Evolutionary conservation across 176 grass and related monocot genomes (phyloP), one percentile per base, ranked within the genome.

Genomic region (Aechmea fasciata): DNA sequence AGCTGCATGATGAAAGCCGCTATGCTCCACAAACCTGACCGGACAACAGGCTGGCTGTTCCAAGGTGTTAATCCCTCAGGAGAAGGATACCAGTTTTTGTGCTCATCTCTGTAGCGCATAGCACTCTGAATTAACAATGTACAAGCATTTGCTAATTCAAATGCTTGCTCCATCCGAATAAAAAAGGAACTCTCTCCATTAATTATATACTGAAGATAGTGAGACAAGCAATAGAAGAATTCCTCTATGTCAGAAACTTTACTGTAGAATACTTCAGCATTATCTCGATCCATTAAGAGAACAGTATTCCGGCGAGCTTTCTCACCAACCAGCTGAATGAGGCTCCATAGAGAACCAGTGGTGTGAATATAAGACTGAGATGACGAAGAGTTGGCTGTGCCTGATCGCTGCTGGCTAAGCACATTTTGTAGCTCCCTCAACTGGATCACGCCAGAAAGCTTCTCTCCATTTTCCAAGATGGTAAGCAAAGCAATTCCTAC

Each of bases 391-490:
- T 57, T 50, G 52, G 20, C 49, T 18, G 62, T 67, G 70, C 51
- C 66, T 75, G 77, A 82, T 69, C 67, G 69, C 65, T 89, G 80
- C 53, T 85, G 87, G 67, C 72, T 86, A 85, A 92, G 79, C 13
- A 26, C 22, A 63, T 87, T 97, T 80, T 97, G 89, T 70, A 97
- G 77, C 74, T 97, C 89, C 74, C 94, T 92, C 28, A 97, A 67
- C 75, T 92, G 89, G 20, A 87, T 90, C 82, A 97, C 83, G 72
- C 89, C 85, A 73, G 79, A 97, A 49, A 97, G 79, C 69, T 97
- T 97, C 79, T 97, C 94, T 75, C 94, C 94, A 77, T 93, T 89
- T 67, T 97, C 94, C 94, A 97, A 90, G 64, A 97, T 80, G 83
- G 79, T 85, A 77, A 92, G 72, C 89, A 88, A 83, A 73, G 89